Percentiles rank a stretch among this genome's conserved stretches.
These are phyloP conservation scores for Acer negundo DNA, from an alignment of 345 rosid genomes.

Conservation along the genomic window DNA sequence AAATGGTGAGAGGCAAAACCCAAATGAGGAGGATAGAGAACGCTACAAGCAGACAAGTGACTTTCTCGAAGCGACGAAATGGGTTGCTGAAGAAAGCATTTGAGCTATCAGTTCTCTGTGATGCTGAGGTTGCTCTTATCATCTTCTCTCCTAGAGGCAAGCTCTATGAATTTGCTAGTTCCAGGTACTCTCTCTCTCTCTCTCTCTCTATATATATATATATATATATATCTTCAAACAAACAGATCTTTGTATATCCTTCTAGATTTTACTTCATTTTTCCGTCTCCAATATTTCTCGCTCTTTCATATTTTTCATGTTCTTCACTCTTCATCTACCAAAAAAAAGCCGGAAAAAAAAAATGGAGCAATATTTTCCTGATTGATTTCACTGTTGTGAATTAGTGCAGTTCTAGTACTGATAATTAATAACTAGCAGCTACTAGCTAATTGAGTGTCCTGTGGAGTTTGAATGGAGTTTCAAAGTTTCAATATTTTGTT, in stretches of 20 bases:
- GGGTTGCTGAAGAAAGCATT: conserved; percentile 78
- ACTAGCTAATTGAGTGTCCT: too few species aligned
- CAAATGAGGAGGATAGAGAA: conserved; percentile 80
- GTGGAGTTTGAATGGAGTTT: background rate
- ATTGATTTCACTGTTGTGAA: too few species aligned
- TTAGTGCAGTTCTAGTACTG: too few species aligned
- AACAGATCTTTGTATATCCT: background rate
- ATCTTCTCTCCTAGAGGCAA: conserved; percentile 77
- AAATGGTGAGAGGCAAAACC: conserved; percentile 79
- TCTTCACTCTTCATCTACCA: too few species aligned
- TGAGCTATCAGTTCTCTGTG: conserved; percentile 82
- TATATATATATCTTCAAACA: background rate
- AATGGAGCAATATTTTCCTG: too few species aligned
- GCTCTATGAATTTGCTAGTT: conserved; percentile 63
- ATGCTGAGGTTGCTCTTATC: conserved; percentile 74
- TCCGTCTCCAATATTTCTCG: background rate
- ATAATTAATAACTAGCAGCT: too few species aligned
- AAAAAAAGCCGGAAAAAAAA: too few species aligned
- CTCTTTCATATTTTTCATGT: background rate
- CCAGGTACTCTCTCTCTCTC: conserved; percentile 33
- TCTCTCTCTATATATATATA: background rate
- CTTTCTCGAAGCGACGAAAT: conserved; percentile 75
- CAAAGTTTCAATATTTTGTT: background rate
- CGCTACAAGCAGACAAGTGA: conserved; percentile 78
- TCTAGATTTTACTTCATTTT: background rate